phyloP scores from a whole-genome alignment of 2,329 filamentous ascomycete species.

The Dothistroma pini region DNA sequence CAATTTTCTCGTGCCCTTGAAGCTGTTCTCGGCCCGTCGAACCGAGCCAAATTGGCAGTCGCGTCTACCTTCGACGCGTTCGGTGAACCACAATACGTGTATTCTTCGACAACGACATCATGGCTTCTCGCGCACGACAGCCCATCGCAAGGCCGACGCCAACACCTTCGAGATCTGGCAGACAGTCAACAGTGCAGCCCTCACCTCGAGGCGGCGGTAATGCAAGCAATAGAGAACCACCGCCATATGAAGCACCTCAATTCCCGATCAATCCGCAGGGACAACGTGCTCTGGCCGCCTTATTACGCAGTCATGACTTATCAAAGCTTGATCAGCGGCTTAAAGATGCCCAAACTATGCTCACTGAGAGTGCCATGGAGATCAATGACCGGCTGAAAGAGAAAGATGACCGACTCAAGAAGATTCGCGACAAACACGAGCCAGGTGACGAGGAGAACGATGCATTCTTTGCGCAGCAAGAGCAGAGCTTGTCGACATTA shows the following conservation, averaged over 20 bases:
- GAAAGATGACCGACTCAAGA: constrained; percentile 30
- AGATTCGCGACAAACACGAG: constrained; percentile 31
- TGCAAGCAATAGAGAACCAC: constrained; percentile 32
- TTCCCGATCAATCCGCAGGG: constrained; percentile 50
- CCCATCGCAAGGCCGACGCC: constrained; percentile 10
- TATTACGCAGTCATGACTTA: constrained; percentile 44
- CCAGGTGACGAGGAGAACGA: constrained; percentile 30
- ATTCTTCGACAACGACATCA: not conserved
- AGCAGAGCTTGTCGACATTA: constrained; percentile 40
- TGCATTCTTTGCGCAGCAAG: constrained; percentile 36
- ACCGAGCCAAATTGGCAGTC: not conserved
- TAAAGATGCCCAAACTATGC: constrained; percentile 42
- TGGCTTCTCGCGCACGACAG: constrained; percentile 16
- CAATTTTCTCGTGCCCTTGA: not conserved
- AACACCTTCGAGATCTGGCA: not conserved
- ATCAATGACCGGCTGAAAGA: constrained; percentile 54
- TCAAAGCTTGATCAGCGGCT: constrained; percentile 49
- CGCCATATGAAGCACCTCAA: constrained; percentile 52
- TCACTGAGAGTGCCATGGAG: constrained; percentile 50
- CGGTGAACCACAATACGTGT: not conserved
- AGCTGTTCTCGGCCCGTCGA: not conserved
- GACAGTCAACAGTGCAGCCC: constrained; percentile 4
- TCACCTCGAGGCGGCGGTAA: not conserved
- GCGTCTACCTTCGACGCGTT: constrained; percentile 2
- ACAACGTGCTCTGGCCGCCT: constrained; percentile 44